Evolutionary conservation across 345 rosid genomes (phyloP).

Genomic region (Firmiana major): DNA sequence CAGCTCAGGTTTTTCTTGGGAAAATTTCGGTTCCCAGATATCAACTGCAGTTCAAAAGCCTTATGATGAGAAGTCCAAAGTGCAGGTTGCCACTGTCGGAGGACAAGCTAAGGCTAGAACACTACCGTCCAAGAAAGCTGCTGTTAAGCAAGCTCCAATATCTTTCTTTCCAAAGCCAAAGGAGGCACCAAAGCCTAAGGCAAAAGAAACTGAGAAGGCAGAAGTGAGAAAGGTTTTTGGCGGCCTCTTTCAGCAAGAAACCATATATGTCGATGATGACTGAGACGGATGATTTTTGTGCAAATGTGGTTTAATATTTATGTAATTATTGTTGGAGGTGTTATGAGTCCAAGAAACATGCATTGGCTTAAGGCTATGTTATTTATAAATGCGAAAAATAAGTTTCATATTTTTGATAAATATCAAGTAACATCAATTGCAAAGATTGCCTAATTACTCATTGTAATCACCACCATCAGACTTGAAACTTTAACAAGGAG

Average conservation of each 20-base stretch:
- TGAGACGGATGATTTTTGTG: constrained; percentile 29
- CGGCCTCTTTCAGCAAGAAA: constrained; percentile 89
- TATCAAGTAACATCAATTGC: background rate
- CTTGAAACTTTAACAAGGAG: no score
- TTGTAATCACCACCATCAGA: no score
- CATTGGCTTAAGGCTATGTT: background rate
- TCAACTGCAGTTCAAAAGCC: constrained; percentile 46
- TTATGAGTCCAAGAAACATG: background rate
- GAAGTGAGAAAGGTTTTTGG: constrained; percentile 85
- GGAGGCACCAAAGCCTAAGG: constrained; percentile 11
- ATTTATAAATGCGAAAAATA: background rate
- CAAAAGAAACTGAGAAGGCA: constrained; percentile 34
- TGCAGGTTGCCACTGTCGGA: constrained; percentile 77
- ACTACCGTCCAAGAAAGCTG: constrained; percentile 58
- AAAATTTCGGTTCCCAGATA: constrained; percentile 62
- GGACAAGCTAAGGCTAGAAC: constrained; percentile 84
- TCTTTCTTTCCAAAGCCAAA: constrained; percentile 24
- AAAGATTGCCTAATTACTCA: no score
- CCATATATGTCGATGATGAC: constrained; percentile 77
- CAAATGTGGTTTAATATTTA: constrained; percentile 6
- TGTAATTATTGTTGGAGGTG: background rate
- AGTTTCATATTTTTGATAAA: background rate
- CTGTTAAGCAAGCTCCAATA: constrained; percentile 34
- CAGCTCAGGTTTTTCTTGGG: constrained; percentile 65
- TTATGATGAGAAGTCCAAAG: constrained; percentile 31